phyloP scores from a whole-genome alignment of 768 basidiomycete genomes.

The Mycena indigotica region DNA sequence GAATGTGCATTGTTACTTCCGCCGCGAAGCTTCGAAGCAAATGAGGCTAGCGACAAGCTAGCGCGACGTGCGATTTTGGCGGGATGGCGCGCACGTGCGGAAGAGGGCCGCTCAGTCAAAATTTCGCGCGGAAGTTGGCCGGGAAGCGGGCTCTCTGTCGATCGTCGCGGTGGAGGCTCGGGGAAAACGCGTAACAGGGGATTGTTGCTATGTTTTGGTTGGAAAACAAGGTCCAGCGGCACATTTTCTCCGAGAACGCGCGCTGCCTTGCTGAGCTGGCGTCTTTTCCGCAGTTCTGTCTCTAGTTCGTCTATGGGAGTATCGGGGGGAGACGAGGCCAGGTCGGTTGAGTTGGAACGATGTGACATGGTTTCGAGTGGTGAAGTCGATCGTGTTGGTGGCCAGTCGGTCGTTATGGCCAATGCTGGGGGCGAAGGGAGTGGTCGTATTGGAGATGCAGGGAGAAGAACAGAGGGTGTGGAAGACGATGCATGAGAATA shows the following conservation, averaged over 20 bases:
- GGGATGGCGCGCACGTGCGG: not conserved
- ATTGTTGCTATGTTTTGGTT: not conserved
- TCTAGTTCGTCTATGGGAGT: not conserved
- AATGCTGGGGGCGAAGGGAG: not conserved
- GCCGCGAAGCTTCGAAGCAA: not conserved
- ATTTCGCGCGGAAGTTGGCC: not conserved
- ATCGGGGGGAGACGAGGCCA: not conserved
- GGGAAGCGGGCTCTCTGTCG: not conserved
- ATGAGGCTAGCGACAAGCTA: constrained; percentile 1
- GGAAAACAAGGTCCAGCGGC: not conserved
- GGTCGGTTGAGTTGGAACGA: not conserved
- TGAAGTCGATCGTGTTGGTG: not conserved
- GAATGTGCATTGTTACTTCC: not conserved
- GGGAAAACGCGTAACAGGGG: not conserved
- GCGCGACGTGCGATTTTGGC: not conserved
- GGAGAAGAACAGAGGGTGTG: not conserved
- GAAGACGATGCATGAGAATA: not conserved
- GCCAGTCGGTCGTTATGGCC: not conserved
- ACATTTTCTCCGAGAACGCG: not conserved
- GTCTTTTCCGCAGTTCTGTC: not conserved
- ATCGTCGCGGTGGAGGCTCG: not conserved
- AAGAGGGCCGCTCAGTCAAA: not conserved
- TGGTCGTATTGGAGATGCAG: not conserved
- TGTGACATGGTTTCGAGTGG: not conserved
- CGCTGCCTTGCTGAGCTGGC: not conserved